Conservation (phyloP, 1,284 basidiomycete genomes). For the Ceratobasidium sp. region DNA sequence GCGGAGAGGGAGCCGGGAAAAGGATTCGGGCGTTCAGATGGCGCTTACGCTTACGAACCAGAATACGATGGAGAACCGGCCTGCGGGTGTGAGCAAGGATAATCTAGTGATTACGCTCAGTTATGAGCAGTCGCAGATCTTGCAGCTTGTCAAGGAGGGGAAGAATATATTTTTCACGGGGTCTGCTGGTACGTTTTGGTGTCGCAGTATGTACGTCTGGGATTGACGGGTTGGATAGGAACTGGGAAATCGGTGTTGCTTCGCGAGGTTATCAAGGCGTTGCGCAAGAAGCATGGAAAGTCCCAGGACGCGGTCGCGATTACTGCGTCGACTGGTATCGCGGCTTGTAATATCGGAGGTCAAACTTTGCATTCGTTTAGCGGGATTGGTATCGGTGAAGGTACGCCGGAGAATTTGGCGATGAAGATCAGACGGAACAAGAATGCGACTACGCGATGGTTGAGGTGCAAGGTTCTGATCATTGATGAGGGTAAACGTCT, state of each 20-base stretch:
- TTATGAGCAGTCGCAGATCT: slow-evolving; percentile 84
- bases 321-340: slow-evolving; percentile 69
- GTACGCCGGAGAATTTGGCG: slow-evolving; percentile 57
- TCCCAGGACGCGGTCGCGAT: slow-evolving; percentile 65
- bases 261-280: slow-evolving; percentile 67
- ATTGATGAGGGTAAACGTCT: slow-evolving; percentile 75
- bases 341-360: slow-evolving; percentile 76
- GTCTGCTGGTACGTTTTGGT: slow-evolving; percentile 80
- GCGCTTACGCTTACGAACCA: slow-evolving; percentile 30
- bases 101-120: slow-evolving; percentile 66
- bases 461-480: slow-evolving; percentile 66
- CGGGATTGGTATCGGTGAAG: slow-evolving; percentile 65
- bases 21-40: slow-evolving; percentile 31
- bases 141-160: slow-evolving; percentile 78
- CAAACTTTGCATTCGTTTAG: slow-evolving; percentile 68
- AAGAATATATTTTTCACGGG: slow-evolving; percentile 97
- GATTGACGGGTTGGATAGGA: slow-evolving; percentile 55
- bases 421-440: slow-evolving; percentile 59
- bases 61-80: slow-evolving; percentile 20
- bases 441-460: slow-evolving; percentile 65
- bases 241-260: slow-evolving; percentile 71
- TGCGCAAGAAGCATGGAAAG: slow-evolving; percentile 66
- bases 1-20: slow-evolving; percentile 17
- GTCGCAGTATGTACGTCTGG: not conserved
- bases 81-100: slow-evolving; percentile 51